Base-by-base conservation (phyloP, 352 stramenopile species). In the Phytopythium litorale region DNA sequence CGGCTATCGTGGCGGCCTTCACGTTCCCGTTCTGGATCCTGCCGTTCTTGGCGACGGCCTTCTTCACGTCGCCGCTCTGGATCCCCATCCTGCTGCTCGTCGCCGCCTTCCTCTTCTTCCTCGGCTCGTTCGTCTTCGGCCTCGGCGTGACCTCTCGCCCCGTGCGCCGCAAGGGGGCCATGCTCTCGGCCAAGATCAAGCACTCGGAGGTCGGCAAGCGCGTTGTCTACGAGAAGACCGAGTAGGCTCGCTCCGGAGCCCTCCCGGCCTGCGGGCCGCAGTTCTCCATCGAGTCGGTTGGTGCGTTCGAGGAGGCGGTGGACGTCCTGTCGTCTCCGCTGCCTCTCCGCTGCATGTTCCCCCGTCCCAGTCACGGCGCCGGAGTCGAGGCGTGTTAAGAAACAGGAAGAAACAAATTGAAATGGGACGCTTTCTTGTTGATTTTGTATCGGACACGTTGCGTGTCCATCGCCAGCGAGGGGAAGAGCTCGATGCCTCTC, bases 21-120 rank as follows among this genome's bases (percentile, higher is more conserved):
- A 94, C 85, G 71, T 81, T 92, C 61, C 85, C 85, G 58, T 79
- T 94, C 65, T 94, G 85, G 85, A 91, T 94, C 72, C 67, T 94
- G 23, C 85, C 85, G 64, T 87, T 94, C 71, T 49, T 92, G 58
- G 64, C 74, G 32, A 85, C 79, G 21, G 71, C 76, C 40, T 92
- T 94, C 66, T 92, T 94, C 66, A 94, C 82, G 64, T 76, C 85
- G 30, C 85, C 85, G 21, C 37, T 94, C 54, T 94, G 85, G 85
- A 72, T 94, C 32, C 85, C 85, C 7, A 65, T 92, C 16, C 32
- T 92, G 56, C 59, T 89, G 43, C 52, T 94, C 3, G 66, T 89
- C 9, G 82, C 79, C 7, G 28, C 81, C 50, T 91, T 94, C 65
- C 57, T 87, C 49, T 70, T 78, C 13, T 90, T 91, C 59, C 61